A percentile compares a stretch with the other conserved stretches of the same genome.
These are phyloP conservation scores for Candida odintsovae DNA, from an alignment of 805 yeast species.

Conservation along the genomic window DNA sequence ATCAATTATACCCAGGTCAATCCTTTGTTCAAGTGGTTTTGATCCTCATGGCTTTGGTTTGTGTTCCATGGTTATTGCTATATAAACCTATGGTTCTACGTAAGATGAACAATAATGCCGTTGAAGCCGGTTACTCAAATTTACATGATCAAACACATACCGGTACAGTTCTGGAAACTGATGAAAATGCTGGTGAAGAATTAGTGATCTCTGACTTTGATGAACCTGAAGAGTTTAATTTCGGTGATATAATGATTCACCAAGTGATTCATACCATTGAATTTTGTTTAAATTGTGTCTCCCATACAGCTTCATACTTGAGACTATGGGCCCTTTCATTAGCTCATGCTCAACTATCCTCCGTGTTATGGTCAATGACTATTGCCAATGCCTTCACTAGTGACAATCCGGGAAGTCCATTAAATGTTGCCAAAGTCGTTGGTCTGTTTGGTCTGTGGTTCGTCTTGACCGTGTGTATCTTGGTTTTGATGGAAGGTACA, in stretches of 20 bases:
- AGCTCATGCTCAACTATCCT: constrained; percentile 93
- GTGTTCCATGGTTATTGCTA: constrained; percentile 89
- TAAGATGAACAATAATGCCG: constrained; percentile 46
- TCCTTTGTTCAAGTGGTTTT: constrained; percentile 65
- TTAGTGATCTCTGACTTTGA: constrained; percentile 36
- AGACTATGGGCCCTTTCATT: constrained; percentile 96
- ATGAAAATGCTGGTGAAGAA: constrained; percentile 48
- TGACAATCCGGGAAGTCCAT: constrained; percentile 37
- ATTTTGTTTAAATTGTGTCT: constrained; percentile 93
- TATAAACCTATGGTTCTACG: constrained; percentile 76
- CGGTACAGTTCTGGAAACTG: constrained; percentile 27
- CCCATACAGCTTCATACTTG: constrained; percentile 96
- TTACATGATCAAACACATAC: constrained; percentile 28
- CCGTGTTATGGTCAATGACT: constrained; percentile 97
- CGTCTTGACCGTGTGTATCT: constrained; percentile 78
- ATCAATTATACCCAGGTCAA: constrained; percentile 77
- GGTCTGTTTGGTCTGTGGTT: constrained; percentile 93
- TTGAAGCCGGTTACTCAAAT: constrained; percentile 46
- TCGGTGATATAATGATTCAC: constrained; percentile 94
- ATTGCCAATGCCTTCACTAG: constrained; percentile 68
- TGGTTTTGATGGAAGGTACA: constrained; percentile 97
- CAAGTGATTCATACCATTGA: constrained; percentile 97
- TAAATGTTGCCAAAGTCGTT: constrained; percentile 72
- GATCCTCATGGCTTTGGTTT: constrained; percentile 68
- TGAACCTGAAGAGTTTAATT: constrained; percentile 53